Percentiles rank a stretch among this genome's conserved stretches.
These are phyloP conservation scores for Tolypocladium guangdongense DNA, from an alignment of 2,329 filamentous ascomycete species.

Conservation along the genomic window DNA sequence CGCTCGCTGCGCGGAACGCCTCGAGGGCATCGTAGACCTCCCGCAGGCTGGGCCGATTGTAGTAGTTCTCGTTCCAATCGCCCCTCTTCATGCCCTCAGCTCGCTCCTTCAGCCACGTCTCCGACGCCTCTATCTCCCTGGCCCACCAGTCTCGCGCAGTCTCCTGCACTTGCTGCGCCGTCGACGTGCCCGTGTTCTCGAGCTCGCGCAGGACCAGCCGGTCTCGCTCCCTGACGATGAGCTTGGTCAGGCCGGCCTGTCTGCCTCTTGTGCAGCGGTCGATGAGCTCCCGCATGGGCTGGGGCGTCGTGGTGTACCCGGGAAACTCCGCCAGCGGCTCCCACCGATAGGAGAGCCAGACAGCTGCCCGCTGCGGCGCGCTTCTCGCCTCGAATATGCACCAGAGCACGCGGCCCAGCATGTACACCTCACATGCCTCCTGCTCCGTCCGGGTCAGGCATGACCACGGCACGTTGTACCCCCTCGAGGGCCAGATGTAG, in stretches of 20 bases:
- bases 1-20: slow-evolving; percentile 7
- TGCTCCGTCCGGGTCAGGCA: slow-evolving; percentile 39
- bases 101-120: slow-evolving; percentile 33
- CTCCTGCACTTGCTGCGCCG: slow-evolving; percentile 22
- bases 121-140: slow-evolving; percentile 34
- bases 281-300: slow-evolving; percentile 33
- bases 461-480: slow-evolving; percentile 47
- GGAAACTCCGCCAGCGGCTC: slow-evolving; percentile 48
- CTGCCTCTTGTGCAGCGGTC: slow-evolving; percentile 40
- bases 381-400: slow-evolving; percentile 51
- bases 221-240: slow-evolving; percentile 33
- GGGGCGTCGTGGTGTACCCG: slow-evolving; percentile 35
- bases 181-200: slow-evolving; percentile 19
- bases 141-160: slow-evolving; percentile 37
- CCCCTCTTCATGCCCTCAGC: slow-evolving; percentile 26
- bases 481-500: slow-evolving; percentile 34
- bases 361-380: slow-evolving; percentile 42
- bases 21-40: slow-evolving; percentile 27
- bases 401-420: slow-evolving; percentile 51
- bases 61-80: slow-evolving; percentile 40
- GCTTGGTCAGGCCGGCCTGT: slow-evolving; percentile 30
- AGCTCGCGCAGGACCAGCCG: slow-evolving; percentile 31
- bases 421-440: slow-evolving; percentile 49
- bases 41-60: slow-evolving; percentile 32
- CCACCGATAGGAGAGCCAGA: slow-evolving; percentile 48